Evolutionary conservation across 495 filamentous ascomycete species (phyloP).

Genomic region (Penicillium paxilli): DNA sequence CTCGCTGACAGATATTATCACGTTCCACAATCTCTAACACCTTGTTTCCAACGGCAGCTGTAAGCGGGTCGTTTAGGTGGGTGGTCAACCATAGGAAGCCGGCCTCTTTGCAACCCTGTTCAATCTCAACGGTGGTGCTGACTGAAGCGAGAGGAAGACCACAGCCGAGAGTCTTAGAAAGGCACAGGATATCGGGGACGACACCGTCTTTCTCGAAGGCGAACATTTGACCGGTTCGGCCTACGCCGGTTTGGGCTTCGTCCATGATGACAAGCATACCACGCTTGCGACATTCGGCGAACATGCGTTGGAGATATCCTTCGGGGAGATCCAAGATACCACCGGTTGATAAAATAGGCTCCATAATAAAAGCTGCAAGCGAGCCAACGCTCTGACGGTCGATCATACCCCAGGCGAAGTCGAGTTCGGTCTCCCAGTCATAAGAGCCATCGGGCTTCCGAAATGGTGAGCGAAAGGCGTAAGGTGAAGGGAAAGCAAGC

Average conservation of each 20-base stretch:
- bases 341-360: constrained; percentile 52
- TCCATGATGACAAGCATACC: constrained; percentile 53
- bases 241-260: constrained; percentile 52
- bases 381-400: constrained; percentile 54
- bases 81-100: constrained; percentile 35
- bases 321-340: constrained; percentile 46
- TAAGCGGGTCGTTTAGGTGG: constrained; percentile 55
- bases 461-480: constrained; percentile 54
- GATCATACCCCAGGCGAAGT: constrained; percentile 53
- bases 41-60: constrained; percentile 55
- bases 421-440: constrained; percentile 57
- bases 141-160: constrained; percentile 54
- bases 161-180: constrained; percentile 56
- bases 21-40: constrained; percentile 56
- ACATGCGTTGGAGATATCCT: constrained; percentile 45
- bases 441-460: constrained; percentile 50
- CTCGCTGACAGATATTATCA: constrained; percentile 43
- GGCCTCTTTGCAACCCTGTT: constrained; percentile 27
- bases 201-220: constrained; percentile 44
- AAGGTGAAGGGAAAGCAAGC: constrained; percentile 50
- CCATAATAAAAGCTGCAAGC: constrained; percentile 55
- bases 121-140: constrained; percentile 49
- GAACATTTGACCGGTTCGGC: constrained; percentile 47
- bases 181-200: constrained; percentile 50
- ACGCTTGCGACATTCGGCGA: constrained; percentile 41